Base-by-base conservation (phyloP, 257 asterid genomes). In the Anisodus tanguticus region DNA sequence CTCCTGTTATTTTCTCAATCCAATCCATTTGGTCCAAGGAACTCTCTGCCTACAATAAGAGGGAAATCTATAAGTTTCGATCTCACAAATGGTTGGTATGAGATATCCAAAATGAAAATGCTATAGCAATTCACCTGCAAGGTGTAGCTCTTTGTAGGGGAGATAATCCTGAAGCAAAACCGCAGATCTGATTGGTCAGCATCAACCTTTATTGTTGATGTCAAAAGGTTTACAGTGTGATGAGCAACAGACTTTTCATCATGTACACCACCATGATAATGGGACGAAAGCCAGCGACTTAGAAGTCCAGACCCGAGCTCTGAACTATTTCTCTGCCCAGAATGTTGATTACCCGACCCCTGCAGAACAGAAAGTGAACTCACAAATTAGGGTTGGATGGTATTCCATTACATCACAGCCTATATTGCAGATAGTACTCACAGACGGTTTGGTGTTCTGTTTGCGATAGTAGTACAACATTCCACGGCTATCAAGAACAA, bases 231-330 rank as follows among this genome's bases (percentile, higher is more conserved):
- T 72, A 97, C 98, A 12, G 99, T 97, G 90, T 97, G 97, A 89
- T 97, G 99, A 80, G 99, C 98, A 85, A 97, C 99, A 81, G 99
- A 97, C 89, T 97, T 95, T 89, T 97, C 99, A 83, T 95, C 99
- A 82, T 97, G 99, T 26, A 95, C 95, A 76, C 98, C 99, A 69
- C 99, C 99, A 86, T 95, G 97, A 88, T 93, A 89, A 91, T 94
- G 97, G 83, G 98, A 97, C 84, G 98, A 94, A 89, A 97, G 91
- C 98, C 99, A 97, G 78, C 99, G 97, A 87, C 98, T 92, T 59
- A 97, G 92, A 88, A 97, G 87, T 74, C 99, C 98, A 85, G 98
- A 97, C 86, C 99, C 99, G 88, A 95, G 88, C 84, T 97, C 99
- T 72, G 99, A 97, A 90, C 98, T 94, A 88, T 97, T 94, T 88